phyloP scores from a whole-genome alignment of 73 alveolate species.

The Paramecium octaurelia region DNA sequence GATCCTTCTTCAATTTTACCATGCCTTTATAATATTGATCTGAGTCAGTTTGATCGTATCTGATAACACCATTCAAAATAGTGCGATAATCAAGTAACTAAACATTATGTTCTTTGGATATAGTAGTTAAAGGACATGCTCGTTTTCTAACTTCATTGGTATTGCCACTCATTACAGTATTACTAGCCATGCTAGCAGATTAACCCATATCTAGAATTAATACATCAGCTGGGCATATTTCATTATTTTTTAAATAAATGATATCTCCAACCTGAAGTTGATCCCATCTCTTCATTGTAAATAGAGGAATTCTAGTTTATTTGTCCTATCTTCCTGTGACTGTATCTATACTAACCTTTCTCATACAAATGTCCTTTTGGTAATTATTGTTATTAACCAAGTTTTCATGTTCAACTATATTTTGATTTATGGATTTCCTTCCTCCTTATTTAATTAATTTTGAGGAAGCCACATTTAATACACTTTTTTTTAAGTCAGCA shows the following conservation, averaged over 20 bases:
- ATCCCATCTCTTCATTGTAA: slow-evolving; percentile 27
- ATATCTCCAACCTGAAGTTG: slow-evolving; percentile 52
- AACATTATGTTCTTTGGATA: not conserved
- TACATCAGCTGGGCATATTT: slow-evolving; percentile 63
- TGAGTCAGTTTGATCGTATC: slow-evolving; percentile 29
- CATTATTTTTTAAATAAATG: slow-evolving; percentile 52
- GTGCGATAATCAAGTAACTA: slow-evolving; percentile 51
- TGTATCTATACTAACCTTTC: not conserved
- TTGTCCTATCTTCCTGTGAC: not conserved
- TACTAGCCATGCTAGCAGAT: not conserved
- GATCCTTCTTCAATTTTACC: slow-evolving; percentile 61
- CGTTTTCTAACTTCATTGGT: slow-evolving; percentile 52
- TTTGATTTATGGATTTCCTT: not conserved
- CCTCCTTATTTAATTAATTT: not conserved
- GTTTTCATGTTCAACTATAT: not conserved
- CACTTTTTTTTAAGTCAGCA: not conserved
- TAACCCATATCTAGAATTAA: slow-evolving; percentile 48
- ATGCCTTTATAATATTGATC: slow-evolving; percentile 48
- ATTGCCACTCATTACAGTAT: slow-evolving; percentile 34
- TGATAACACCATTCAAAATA: slow-evolving; percentile 42
- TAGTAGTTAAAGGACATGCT: slow-evolving; percentile 54
- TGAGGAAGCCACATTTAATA: not conserved
- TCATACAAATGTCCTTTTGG: not conserved
- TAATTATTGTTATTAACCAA: not conserved
- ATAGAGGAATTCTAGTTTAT: not conserved